Base-by-base conservation (phyloP, 108 stramenopile species). In the Fistulifera pelliculosa region DNA sequence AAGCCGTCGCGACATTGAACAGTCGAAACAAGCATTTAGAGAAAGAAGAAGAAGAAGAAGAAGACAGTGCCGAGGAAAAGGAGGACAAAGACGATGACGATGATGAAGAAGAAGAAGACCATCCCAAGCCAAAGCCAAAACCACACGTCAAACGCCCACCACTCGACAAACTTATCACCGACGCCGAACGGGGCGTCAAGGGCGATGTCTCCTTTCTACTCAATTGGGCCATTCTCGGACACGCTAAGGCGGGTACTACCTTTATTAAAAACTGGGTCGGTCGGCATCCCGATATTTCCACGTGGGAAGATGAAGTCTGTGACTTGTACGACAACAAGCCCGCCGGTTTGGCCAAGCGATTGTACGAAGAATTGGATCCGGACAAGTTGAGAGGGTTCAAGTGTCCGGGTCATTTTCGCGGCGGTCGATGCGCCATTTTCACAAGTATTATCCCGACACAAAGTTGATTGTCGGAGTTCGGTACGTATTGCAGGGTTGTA, bases 391-490 rank as follows among this genome's bases (percentile, higher is more conserved):
- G 44, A 19, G 44, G 44, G 5, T 45, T 45, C 11, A 45, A 45
- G 11, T 45, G 44, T 45, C 44, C 44, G 3, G 44, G 44, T 5
- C 44, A 21, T 19, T 21, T 45, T 45, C 44, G 6, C 16, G 44
- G 44, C 16, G 19, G 11, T 19, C 19, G 4, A 19, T 45, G 21
- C 44, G 44, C 11, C 21, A 45, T 21, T 45, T 45, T 45, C 44
- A 21, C 16, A 21, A 43, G 18, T 60, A 60, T 54, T 61, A 35
- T 15, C 44, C 58, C 27, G 0, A 60, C 10, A 53, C 58, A 1
- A 52, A 56, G 24, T 25, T 67, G 8, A 60, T 67, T 27, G 50
- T 67, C 7, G 54, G 55, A 4, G 27, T 62, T 7, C 54, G 61
- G 31, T 35, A n/a, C 61, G 56, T 58, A 55, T 41, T 14, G 14